Conservation (phyloP, 2,329 filamentous ascomycete species). For the Fusarium scirpi region DNA sequence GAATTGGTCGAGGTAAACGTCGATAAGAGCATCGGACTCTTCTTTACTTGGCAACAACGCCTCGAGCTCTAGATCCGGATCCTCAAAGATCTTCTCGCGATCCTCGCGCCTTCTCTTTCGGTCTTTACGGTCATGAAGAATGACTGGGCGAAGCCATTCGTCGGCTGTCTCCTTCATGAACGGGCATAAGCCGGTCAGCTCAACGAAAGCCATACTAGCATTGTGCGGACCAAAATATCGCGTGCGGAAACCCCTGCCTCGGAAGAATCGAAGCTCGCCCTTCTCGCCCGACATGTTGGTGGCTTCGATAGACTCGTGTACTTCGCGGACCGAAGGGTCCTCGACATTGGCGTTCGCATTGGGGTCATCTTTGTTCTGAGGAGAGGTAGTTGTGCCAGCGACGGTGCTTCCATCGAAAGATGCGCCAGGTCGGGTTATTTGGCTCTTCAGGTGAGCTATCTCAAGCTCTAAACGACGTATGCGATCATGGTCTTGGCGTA, state of each 20-base stretch:
- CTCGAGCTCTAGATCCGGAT: slow-evolving; percentile 64
- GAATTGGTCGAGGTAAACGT: slow-evolving; percentile 66
- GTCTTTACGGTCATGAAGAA: slow-evolving; percentile 67
- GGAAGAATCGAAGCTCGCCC: slow-evolving; percentile 68
- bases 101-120: slow-evolving; percentile 65
- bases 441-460: slow-evolving; percentile 66
- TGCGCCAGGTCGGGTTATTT: slow-evolving; percentile 59
- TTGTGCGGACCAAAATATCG: slow-evolving; percentile 72
- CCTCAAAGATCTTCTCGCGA: slow-evolving; percentile 61
- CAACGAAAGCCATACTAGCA: slow-evolving; percentile 70
- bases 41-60: slow-evolving; percentile 61
- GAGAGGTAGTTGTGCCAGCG: slow-evolving; percentile 58
- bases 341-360: slow-evolving; percentile 49
- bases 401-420: slow-evolving; percentile 66
- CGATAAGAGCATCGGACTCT: slow-evolving; percentile 62
- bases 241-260: slow-evolving; percentile 70
- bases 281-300: slow-evolving; percentile 58
- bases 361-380: slow-evolving; percentile 59
- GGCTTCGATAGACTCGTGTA: slow-evolving; percentile 56
- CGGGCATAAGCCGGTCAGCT: slow-evolving; percentile 67
- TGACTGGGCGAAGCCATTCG: slow-evolving; percentile 70
- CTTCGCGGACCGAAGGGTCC: slow-evolving; percentile 52
- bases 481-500: slow-evolving; percentile 65
- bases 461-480: slow-evolving; percentile 71
- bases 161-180: slow-evolving; percentile 74